Base-by-base conservation (phyloP, 768 basidiomycete species). In the Chlorophyllum brunneum region DNA sequence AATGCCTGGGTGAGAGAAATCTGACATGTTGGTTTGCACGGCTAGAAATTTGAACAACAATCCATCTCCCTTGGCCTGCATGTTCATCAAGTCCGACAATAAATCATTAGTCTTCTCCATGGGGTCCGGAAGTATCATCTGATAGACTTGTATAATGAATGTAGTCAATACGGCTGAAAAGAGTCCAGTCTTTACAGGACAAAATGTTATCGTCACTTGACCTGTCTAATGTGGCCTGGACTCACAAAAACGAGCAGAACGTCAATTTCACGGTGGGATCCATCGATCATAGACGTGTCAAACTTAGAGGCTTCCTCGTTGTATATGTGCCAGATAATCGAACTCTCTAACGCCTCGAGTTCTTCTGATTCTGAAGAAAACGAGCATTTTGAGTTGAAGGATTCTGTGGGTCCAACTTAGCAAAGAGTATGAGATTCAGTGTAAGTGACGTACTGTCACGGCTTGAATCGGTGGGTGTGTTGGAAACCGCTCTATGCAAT, bases 151-250 rank as follows among this genome's bases (percentile, higher is more conserved):
- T 16, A 73, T 72, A 30, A 74, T 70, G 61, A 73, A 74, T 0
- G 73, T 74, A 5, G 73, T 76, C 23, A 74, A 54, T 22, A 73
- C 71, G 2, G 73, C 72, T 2, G 74, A 74, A 50, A 76, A 76
- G 22, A 74, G 61, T 56, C 72, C 74, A 20, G 71, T 72, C 71
- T 74, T 33, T n/a, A 43, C 26, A 4, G 30, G 1, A 40, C 45
- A 20, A 44, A 38, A n/a, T 27, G 49, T 22, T 20, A 38, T 52
- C 34, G 4, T 38, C 23, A 24, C 38, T 42, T 11, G 27, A 18
- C 29, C 29, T 44, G 37, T 18, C 30, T 0, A 31, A 33, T 16
- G n/a, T n/a, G 11, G 20, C 11, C 16, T 43, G 16, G 2, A 66
- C 74, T 62, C 51, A 72, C 74, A 49, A 77, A 77, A 22, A 77